Base-by-base conservation (phyloP, 176 grass and related monocot species). In the Bonia amplexicaulis region DNA sequence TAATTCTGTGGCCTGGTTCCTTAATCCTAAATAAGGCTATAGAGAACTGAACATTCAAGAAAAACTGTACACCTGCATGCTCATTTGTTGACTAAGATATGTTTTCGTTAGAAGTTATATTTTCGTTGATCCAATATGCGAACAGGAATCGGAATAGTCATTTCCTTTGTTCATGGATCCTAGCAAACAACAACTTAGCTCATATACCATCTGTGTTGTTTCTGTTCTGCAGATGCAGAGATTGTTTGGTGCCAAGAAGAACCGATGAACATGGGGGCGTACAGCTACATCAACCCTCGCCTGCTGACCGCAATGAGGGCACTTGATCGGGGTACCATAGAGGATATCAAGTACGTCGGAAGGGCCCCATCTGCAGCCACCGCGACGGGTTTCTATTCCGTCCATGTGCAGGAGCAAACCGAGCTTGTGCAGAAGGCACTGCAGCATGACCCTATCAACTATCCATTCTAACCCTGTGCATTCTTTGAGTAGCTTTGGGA, bases 161-260 rank as follows among this genome's bases (percentile, higher is more conserved):
- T 72, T 45, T 47, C 6, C 27, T 82, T 48, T 31, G 14, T 45
- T 73, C 5, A 27, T 51, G 68, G 6, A 29, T 45, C 40, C 67
- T 80, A n/a, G 40, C n/a, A 48, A 79, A 59, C 80, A 72, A 57
- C 52, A 66, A 25, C 14, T 25, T 40, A 37, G 31, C 63, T 83
- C 7, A 85, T 49, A 19, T 9, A 60, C 40, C 53, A 54, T 15
- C 26, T 39, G 66, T 23, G 7, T 1, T 57, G 66, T 73, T 77
- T 73, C 29, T 90, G n/a, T 74, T 86, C 2, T 72, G 52, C 80
- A 94, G 96, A 96, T 94, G 96, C 96, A 0, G 96, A 99, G 90
- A 94, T 99, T 75, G 96, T 96, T 26, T 99, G 96, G 96, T 96
- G 90, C 86, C 96, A 99, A 82, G 96, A 99, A 80, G 96, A 99